Percentiles rank a stretch among this genome's conserved stretches.
Conservation (phyloP, 331 rosid species). For the Phaseolus coccineus region DNA sequence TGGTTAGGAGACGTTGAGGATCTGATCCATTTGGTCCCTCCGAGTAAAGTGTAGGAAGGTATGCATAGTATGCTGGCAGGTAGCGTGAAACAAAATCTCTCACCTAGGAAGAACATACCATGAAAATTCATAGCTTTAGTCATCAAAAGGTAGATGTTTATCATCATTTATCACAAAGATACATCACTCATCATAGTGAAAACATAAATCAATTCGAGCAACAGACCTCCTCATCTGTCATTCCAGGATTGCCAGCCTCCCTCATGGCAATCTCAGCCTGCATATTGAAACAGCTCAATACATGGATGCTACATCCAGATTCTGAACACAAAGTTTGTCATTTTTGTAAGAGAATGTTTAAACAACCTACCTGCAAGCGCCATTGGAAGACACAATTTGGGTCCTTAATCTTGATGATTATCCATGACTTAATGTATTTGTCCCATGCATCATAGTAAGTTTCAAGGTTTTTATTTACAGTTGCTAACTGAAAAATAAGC, state of each 20-base stretch:
- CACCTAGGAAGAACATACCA: conserved; percentile 59
- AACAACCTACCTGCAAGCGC: conserved; percentile 78
- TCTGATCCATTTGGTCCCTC: conserved; percentile 89
- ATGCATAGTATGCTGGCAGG: conserved; percentile 89
- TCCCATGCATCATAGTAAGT: conserved; percentile 93
- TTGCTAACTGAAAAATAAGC: conserved; percentile 68
- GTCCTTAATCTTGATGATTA: conserved; percentile 85
- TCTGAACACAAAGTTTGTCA: conserved; percentile 4
- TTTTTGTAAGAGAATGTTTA: conserved; percentile 25
- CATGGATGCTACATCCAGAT: conserved; percentile 34
- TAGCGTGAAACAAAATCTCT: conserved; percentile 91
- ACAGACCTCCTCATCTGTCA: conserved; percentile 92
- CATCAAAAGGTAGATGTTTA: background rate
- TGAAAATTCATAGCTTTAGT: conserved; percentile 18
- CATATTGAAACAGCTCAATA: conserved; percentile 38
- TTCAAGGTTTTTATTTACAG: conserved; percentile 74
- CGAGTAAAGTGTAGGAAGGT: conserved; percentile 91
- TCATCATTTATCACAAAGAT: background rate
- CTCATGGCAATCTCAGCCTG: conserved; percentile 99
- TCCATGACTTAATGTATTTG: conserved; percentile 81
- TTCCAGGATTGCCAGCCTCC: conserved; percentile 91
- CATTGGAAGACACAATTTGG: conserved; percentile 84
- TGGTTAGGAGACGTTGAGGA: conserved; percentile 65
- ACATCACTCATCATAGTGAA: background rate
- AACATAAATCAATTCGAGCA: conserved; percentile 14